Evolutionary conservation across 208 protist species (phyloP), one percentile per base, ranked within the genome.

Genomic region (Trypanosomatidae sp.): DNA sequence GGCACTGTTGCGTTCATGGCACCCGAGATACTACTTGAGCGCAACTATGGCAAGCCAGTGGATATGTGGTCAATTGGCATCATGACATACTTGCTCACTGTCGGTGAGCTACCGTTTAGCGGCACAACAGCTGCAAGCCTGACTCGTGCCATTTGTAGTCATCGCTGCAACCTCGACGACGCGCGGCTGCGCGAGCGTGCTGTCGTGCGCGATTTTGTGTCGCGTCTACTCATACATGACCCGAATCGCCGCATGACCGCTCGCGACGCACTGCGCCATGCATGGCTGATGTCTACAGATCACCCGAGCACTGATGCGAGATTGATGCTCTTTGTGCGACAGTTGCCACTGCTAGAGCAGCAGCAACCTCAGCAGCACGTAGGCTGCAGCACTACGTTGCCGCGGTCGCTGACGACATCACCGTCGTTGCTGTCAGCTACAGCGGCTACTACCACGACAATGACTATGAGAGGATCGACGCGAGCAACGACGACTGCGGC

Each of bases 51-150:
- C 8, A 88, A 88, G 30, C 76, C 77, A 6, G 85, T 92, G 6
- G 88, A 96, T 53, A 92, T 96, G 78, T 96, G 88, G 88, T 74
- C 84, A 1, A 35, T 96, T 35, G 88, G 88, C 6, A 70, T 90
- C 21, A 88, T 96, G 43, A 66, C 81, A 21, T 92, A 96, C 52
- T 60, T 87, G 28, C 75, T 96, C 56, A 62, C 85, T 20, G 45
- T 61, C 32, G 80, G 82, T 4, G 48, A 69, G n/a, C 87, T 75
- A 45, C 88, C 88, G 0, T 96, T 96, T 40, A 50, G 37, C 10
- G 86, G 73, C 1, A 19, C 53, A 22, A 77, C 33, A 1, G 46
- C 66, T 20, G 46, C 56, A 6, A 53, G 62, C 3, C 43, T 86
- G 2, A 67, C 38, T 1, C 53, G 61, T 6, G 60, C 63, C 8